Evolutionary conservation across 306 rosid genomes (phyloP).

Genomic region (Cicer judaicum): DNA sequence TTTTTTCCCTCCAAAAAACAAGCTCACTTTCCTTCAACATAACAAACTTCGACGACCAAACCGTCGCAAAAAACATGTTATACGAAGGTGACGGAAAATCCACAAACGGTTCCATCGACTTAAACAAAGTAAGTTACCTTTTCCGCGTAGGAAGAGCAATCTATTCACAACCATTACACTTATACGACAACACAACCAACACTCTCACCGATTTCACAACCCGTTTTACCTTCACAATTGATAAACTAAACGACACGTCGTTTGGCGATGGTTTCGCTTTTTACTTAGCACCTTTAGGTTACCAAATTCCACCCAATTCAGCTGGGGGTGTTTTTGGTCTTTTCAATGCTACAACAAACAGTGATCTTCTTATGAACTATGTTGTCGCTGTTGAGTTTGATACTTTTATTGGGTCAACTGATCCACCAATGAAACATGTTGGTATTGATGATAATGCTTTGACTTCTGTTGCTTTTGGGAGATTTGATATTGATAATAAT

Average conservation of each 20-base stretch:
- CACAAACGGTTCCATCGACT: conserved; percentile 45
- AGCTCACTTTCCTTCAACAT: conserved; percentile 43
- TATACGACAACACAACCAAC: conserved; percentile 32
- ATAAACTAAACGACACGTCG: neutral
- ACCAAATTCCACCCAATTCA: conserved; percentile 48
- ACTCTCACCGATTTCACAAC: conserved; percentile 39
- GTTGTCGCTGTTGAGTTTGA: conserved; percentile 49
- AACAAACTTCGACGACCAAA: conserved; percentile 41
- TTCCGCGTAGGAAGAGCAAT: conserved; percentile 48
- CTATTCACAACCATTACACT: conserved; percentile 37
- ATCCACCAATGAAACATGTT: conserved; percentile 42
- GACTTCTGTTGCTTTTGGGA: neutral
- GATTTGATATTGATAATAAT: conserved; percentile 41
- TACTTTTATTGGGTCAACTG: conserved; percentile 37
- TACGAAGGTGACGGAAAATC: conserved; percentile 45
- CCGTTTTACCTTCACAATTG: conserved; percentile 39
- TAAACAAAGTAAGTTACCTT: conserved; percentile 41
- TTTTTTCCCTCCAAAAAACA: neutral
- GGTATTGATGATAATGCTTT: conserved; percentile 46
- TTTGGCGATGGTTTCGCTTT: conserved; percentile 43
- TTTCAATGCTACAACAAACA: conserved; percentile 48
- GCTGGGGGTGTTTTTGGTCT: conserved; percentile 47
- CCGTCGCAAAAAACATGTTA: neutral
- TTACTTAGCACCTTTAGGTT: conserved; percentile 31
- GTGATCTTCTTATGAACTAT: conserved; percentile 29